Evolutionary conservation across 2,329 filamentous ascomycete species (phyloP).

Genomic region (Tetracladium maxilliforme): DNA sequence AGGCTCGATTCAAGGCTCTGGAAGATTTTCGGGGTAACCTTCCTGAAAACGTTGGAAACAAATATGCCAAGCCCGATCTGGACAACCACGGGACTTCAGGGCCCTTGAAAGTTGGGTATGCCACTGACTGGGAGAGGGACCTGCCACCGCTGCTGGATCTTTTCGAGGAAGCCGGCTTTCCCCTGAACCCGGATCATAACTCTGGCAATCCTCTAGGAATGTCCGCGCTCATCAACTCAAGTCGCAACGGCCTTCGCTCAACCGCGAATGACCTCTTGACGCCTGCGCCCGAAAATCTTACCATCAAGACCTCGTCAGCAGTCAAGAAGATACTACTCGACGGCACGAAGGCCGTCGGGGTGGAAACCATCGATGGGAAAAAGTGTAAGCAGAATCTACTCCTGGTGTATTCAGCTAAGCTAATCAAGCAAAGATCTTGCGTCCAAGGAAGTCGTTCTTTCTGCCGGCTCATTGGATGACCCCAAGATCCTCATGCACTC

Average conservation of each 20-base stretch:
- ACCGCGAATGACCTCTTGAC: conserved; percentile 34
- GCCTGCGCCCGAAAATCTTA: conserved; percentile 31
- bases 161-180: conserved; percentile 30
- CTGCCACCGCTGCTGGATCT: conserved; percentile 26
- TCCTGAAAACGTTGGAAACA: conserved; percentile 18
- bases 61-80: conserved; percentile 27
- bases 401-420: conserved; percentile 1
- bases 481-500: conserved; percentile 29
- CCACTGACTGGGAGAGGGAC: conserved; percentile 31
- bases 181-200: conserved; percentile 38
- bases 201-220: conserved; percentile 43
- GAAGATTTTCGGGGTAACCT: conserved; percentile 34
- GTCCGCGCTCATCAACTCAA: conserved; percentile 31
- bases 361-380: conserved; percentile 22
- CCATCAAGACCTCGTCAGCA: conserved; percentile 29
- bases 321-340: conserved; percentile 32
- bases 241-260: conserved; percentile 28
- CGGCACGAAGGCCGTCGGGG: conserved; percentile 26
- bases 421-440: conserved; percentile 12
- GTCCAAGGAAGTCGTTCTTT: conserved; percentile 26
- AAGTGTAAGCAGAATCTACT: conserved; percentile 16
- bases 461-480: conserved; percentile 23
- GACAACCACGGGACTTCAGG: conserved; percentile 32
- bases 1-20: conserved; percentile 31
- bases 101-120: conserved; percentile 30